These are phyloP conservation scores for Colletotrichum sojae DNA, from an alignment of 2,329 filamentous ascomycete genomes.

Conservation along the genomic window DNA sequence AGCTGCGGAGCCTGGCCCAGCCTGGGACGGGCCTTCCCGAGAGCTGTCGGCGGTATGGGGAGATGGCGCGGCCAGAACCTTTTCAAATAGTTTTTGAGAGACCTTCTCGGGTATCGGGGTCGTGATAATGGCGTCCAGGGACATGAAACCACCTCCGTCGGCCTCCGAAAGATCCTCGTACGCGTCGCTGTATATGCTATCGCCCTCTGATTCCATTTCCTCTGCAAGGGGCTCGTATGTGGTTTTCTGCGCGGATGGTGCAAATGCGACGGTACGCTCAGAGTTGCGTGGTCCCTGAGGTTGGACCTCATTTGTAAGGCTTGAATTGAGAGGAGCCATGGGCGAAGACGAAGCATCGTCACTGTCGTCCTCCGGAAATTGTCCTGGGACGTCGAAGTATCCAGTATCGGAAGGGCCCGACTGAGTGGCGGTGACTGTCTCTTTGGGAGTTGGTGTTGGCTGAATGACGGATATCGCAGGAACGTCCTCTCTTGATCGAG, in stretches of 20 bases:
- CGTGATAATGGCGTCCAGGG: conserved; percentile 75
- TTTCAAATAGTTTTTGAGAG: conserved; percentile 36
- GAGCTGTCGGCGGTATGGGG: conserved; percentile 6
- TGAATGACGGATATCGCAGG: conserved; percentile 62
- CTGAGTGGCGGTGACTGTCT: conserved; percentile 20
- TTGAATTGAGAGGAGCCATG: conserved; percentile 15
- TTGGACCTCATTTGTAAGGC: background rate
- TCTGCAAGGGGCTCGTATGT: conserved; percentile 42
- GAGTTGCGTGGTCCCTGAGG: background rate
- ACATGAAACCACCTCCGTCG: conserved; percentile 78
- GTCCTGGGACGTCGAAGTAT: conserved; percentile 70
- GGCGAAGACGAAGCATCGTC: conserved; percentile 40
- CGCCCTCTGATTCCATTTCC: conserved; percentile 63
- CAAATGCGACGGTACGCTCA: conserved; percentile 8
- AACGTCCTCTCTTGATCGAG: conserved; percentile 43
- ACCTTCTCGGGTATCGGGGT: conserved; percentile 43
- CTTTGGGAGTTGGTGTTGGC: conserved; percentile 56
- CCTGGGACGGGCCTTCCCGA: background rate
- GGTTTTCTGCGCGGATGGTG: conserved; percentile 6
- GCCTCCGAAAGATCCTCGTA: conserved; percentile 79
- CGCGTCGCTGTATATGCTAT: conserved; percentile 81
- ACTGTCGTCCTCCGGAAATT: conserved; percentile 64
- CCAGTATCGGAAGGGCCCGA: conserved; percentile 45
- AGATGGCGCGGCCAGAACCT: conserved; percentile 18
- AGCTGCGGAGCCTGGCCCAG: background rate